These are phyloP conservation scores for Colletotrichum tropicale DNA, from an alignment of 2,329 filamentous ascomycete genomes.

Conservation along the genomic window DNA sequence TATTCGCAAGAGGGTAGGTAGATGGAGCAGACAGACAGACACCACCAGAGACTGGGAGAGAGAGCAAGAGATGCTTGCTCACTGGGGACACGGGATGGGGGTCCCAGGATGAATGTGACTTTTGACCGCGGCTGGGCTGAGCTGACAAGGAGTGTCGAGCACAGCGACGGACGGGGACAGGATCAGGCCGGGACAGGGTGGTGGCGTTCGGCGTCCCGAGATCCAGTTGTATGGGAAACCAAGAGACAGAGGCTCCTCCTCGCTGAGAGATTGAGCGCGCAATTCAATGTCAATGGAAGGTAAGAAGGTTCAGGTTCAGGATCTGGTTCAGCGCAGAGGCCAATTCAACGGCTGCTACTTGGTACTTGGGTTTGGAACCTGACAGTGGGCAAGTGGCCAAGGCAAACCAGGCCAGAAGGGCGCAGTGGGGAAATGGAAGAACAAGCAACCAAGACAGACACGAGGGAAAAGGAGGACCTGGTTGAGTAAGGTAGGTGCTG, in stretches of 20 bases:
- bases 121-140: background rate
- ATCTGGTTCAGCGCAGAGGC: background rate
- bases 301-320: background rate
- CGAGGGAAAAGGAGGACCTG: slow-evolving; percentile 2
- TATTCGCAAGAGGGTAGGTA: background rate
- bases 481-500: background rate
- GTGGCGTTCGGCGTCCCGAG: slow-evolving; percentile 12
- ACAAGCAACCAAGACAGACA: background rate
- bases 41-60: background rate
- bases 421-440: background rate
- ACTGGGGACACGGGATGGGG: background rate
- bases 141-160: background rate
- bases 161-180: background rate
- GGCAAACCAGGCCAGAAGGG: background rate
- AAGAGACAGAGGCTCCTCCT: background rate
- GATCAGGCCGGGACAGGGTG: background rate
- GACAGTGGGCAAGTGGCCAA: background rate
- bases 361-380: background rate
- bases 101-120: background rate
- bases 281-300: background rate
- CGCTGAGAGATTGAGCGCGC: background rate
- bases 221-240: background rate
- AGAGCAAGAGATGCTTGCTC: background rate
- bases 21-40: background rate
- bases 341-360: background rate